These are phyloP conservation scores for Ottelia alismoides DNA, from an alignment of 106 monocot genomes.

Conservation along the genomic window DNA sequence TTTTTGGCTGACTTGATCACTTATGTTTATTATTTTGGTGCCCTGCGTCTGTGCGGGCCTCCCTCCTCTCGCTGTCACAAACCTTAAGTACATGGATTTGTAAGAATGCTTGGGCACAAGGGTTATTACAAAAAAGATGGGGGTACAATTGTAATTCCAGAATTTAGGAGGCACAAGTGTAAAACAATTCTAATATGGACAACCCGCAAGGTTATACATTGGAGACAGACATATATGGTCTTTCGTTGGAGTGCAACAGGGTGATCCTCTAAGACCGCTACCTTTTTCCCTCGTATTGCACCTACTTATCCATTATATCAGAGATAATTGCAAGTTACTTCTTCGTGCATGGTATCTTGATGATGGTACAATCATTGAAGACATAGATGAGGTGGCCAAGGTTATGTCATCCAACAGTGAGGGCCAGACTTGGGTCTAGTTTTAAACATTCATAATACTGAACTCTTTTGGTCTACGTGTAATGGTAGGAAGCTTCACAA, in stretches of 20 bases:
- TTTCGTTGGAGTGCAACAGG: background rate
- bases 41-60: no score
- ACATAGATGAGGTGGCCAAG: background rate
- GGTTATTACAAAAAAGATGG: no score
- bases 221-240: background rate
- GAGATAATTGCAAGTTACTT: background rate
- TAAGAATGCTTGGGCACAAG: no score
- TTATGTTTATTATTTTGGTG: no score
- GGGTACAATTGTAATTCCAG: no score
- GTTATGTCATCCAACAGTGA: background rate
- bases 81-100: no score
- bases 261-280: background rate
- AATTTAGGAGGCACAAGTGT: no score
- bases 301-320: background rate
- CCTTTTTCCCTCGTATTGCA: background rate
- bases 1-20: no score
- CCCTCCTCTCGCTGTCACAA: no score
- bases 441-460: background rate
- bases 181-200: background rate
- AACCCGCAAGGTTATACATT: background rate
- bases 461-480: background rate
- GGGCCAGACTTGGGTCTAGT: background rate
- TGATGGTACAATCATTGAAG: background rate
- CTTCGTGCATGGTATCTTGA: background rate
- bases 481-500: conserved; percentile 1